These are phyloP conservation scores for Claviceps quebecensis DNA, from an alignment of 2,329 filamentous ascomycete genomes.

Conservation along the genomic window DNA sequence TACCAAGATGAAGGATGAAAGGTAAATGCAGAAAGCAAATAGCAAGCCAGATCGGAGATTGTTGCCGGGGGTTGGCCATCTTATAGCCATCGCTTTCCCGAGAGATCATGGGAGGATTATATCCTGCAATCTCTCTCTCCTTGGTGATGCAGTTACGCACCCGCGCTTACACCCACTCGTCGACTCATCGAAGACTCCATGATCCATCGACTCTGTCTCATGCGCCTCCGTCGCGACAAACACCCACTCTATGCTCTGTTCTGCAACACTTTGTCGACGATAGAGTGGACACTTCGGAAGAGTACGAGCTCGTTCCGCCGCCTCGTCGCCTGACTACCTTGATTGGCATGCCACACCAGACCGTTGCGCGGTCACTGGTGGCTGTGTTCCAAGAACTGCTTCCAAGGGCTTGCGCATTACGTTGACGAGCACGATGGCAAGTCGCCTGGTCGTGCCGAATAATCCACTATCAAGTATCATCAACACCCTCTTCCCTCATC, in stretches of 20 bases:
- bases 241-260: neutral
- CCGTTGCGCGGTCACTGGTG: neutral
- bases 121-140: neutral
- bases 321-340: slow-evolving; percentile 5
- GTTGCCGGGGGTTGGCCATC: neutral
- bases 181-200: neutral
- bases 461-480: neutral
- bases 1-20: neutral
- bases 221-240: slow-evolving; percentile 1
- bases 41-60: neutral
- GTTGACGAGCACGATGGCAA: neutral
- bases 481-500: neutral
- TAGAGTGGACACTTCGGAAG: slow-evolving; percentile 2
- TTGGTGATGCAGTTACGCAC: neutral
- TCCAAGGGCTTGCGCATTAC: slow-evolving; percentile 1
- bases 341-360: slow-evolving; percentile 1
- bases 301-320: slow-evolving; percentile 7
- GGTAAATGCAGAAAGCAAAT: neutral
- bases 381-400: neutral
- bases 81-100: slow-evolving; percentile 1
- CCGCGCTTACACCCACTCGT: neutral
- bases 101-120: neutral
- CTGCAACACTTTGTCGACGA: neutral
- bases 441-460: neutral
- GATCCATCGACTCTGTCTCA: neutral